Evolutionary conservation across 2,329 filamentous ascomycete species (phyloP).

Genomic region (Colletotrichum sublineola): DNA sequence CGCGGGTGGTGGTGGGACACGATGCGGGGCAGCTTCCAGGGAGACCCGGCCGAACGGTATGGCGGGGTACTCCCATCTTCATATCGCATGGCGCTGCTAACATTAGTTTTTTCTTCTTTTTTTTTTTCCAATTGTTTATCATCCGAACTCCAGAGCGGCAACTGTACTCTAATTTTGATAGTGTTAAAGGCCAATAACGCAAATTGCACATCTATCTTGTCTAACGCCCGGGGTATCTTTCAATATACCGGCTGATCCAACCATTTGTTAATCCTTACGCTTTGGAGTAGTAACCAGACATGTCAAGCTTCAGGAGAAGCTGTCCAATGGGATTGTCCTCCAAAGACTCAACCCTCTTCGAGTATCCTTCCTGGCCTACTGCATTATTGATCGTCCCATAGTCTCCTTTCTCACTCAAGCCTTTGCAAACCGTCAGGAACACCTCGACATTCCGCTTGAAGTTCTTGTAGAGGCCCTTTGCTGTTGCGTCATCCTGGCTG

Average conservation of each 20-base stretch:
- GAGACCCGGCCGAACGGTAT: background rate
- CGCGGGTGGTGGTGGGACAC: constrained; percentile 41
- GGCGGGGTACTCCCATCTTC: constrained; percentile 4
- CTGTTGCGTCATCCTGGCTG: constrained; percentile 46
- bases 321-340: constrained; percentile 75
- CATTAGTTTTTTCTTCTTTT: background rate
- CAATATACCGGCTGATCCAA: background rate
- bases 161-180: background rate
- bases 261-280: constrained; percentile 12
- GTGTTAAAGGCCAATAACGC: background rate
- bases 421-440: constrained; percentile 80
- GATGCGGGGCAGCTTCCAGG: constrained; percentile 49
- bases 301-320: constrained; percentile 77
- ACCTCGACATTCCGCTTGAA: constrained; percentile 81
- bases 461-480: constrained; percentile 67
- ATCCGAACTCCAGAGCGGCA: background rate
- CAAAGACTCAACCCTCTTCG: constrained; percentile 49
- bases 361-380: constrained; percentile 48
- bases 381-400: constrained; percentile 54
- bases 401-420: constrained; percentile 73
- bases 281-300: constrained; percentile 74
- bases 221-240: constrained; percentile 24
- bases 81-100: background rate
- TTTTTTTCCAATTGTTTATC: background rate
- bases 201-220: background rate